Percentiles rank a stretch among this genome's conserved stretches.
These are phyloP conservation scores for Hygrophoropsis aurantiaca DNA, from an alignment of 768 basidiomycete species.

Conservation along the genomic window DNA sequence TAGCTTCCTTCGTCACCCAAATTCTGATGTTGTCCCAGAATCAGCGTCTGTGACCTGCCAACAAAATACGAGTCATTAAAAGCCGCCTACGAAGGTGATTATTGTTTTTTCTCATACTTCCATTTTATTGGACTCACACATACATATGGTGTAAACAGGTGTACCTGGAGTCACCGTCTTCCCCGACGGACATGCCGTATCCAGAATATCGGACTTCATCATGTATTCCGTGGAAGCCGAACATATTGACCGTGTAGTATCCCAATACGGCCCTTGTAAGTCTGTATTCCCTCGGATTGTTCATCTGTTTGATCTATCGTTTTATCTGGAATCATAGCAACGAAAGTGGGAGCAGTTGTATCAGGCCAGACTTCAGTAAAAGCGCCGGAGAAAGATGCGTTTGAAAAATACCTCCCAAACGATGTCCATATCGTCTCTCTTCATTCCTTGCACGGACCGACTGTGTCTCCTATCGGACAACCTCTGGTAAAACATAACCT, in stretches of 20 bases:
- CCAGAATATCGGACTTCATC: constrained; percentile 88
- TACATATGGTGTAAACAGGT: constrained; percentile 37
- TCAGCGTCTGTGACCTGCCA: constrained; percentile 87
- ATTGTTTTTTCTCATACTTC: background rate
- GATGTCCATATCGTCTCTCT: constrained; percentile 91
- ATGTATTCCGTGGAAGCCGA: constrained; percentile 96
- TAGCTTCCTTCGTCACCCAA: constrained; percentile 20
- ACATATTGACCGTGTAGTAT: constrained; percentile 79
- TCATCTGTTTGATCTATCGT: constrained; percentile 4
- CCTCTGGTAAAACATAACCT: constrained; percentile 64
- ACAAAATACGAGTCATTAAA: constrained; percentile 66
- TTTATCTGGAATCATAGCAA: constrained; percentile 50
- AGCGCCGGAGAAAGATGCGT: constrained; percentile 87
- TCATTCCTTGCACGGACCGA: constrained; percentile 94
- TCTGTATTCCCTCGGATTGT: background rate
- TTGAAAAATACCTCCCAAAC: constrained; percentile 80
- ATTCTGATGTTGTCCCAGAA: constrained; percentile 47
- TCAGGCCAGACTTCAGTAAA: constrained; percentile 97
- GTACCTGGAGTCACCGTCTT: constrained; percentile 65
- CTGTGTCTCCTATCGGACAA: constrained; percentile 84
- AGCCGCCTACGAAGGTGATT: constrained; percentile 57
- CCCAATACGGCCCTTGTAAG: constrained; percentile 89
- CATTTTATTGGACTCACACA: constrained; percentile 9
- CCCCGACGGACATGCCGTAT: constrained; percentile 82
- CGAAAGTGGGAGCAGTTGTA: constrained; percentile 89